Conservation (phyloP, 2,329 filamentous ascomycete species). For the Calycina herbarum region DNA sequence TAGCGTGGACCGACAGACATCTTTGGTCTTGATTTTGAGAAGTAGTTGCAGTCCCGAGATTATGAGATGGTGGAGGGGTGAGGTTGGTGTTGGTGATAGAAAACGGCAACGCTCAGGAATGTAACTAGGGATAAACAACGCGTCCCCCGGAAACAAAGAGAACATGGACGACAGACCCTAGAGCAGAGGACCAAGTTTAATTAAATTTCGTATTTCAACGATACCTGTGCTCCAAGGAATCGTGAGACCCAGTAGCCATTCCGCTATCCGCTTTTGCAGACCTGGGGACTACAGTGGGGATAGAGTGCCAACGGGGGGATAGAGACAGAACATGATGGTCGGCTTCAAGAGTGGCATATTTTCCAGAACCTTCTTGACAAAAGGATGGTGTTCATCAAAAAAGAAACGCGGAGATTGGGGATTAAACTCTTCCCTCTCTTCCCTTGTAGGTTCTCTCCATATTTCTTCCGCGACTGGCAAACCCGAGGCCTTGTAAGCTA, state of each 20-base stretch:
- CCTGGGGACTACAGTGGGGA: neutral
- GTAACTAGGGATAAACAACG: constrained; percentile 9
- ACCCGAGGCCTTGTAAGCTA: too few species aligned
- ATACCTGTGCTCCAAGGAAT: too few species aligned
- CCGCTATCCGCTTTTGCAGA: too few species aligned
- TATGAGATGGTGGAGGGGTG: neutral
- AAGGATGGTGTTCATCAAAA: too few species aligned
- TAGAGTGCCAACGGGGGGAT: neutral
- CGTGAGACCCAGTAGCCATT: too few species aligned
- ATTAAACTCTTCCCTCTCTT: too few species aligned
- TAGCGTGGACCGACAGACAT: constrained; percentile 25
- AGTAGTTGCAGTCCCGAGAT: neutral
- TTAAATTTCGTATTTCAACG: neutral
- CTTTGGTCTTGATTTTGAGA: neutral
- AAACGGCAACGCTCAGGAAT: neutral
- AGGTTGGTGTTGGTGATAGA: neutral
- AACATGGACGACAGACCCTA: neutral
- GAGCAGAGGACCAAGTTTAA: too few species aligned
- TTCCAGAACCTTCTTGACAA: neutral
- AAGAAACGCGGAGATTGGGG: too few species aligned
- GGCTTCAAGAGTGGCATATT: neutral
- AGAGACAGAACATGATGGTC: neutral
- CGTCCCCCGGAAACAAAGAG: neutral
- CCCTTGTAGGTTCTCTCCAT: too few species aligned
- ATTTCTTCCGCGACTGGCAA: too few species aligned